A percentile compares a stretch with the other conserved stretches of the same genome.
Evolutionary conservation across 2,329 filamentous ascomycete species (phyloP).

Genomic region (Aspergillus neoniger): DNA sequence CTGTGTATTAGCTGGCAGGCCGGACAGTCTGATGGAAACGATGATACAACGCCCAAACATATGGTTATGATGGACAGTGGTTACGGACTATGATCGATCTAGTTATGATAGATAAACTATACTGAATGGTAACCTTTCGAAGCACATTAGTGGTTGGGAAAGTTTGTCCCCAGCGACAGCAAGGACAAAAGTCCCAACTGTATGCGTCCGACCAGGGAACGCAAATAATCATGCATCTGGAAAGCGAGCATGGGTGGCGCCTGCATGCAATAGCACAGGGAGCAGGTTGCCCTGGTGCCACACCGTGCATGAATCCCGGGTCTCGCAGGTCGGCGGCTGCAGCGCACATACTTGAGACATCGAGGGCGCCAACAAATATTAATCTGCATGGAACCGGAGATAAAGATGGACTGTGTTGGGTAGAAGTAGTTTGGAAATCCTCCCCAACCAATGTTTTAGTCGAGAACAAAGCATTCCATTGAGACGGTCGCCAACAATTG

Average conservation of each 20-base stretch:
- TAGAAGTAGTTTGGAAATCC: background rate
- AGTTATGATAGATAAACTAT: too few relatives aligned
- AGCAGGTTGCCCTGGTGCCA: background rate
- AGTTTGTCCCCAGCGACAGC: background rate
- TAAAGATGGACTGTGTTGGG: background rate
- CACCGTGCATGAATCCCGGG: background rate
- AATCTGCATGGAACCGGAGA: background rate
- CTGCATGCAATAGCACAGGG: conserved; percentile 4
- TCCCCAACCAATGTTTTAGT: too few relatives aligned
- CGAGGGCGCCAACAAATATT: background rate
- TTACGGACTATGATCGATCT: background rate
- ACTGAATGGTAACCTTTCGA: too few relatives aligned
- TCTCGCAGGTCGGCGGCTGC: background rate
- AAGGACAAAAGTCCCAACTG: background rate
- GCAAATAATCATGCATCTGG: background rate
- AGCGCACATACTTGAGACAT: background rate
- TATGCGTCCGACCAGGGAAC: background rate
- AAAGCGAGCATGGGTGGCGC: background rate
- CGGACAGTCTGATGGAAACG: background rate
- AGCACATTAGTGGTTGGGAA: too few relatives aligned
- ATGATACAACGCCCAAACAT: background rate
- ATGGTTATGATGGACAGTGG: background rate
- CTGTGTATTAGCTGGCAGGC: background rate
- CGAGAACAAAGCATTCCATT: background rate
- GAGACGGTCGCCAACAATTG: background rate